These are phyloP conservation scores for Nigrograna mackinnonii DNA, from an alignment of 2,329 filamentous ascomycete genomes.

Conservation along the genomic window DNA sequence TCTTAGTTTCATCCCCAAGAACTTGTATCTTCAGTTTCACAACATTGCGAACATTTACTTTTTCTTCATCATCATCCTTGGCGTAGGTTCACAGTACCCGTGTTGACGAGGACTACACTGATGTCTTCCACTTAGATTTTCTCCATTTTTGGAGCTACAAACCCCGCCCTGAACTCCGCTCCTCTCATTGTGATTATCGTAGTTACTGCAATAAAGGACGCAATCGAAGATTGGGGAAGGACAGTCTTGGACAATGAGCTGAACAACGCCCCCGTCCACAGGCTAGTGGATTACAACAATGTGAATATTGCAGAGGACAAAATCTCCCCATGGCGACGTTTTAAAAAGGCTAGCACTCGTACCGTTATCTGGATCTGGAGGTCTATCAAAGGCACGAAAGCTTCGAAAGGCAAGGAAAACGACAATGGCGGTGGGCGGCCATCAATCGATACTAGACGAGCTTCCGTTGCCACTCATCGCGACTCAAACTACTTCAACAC, in stretches of 20 bases:
- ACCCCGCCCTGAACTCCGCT: slow-evolving; percentile 86
- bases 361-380: slow-evolving; percentile 61
- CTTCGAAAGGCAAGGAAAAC: slow-evolving; percentile 47
- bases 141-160: slow-evolving; percentile 89
- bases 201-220: slow-evolving; percentile 91
- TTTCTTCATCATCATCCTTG: slow-evolving; percentile 91
- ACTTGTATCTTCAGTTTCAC: slow-evolving; percentile 97
- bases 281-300: slow-evolving; percentile 85
- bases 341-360: slow-evolving; percentile 85
- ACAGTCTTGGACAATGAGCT: slow-evolving; percentile 90
- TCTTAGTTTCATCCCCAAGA: slow-evolving; percentile 93
- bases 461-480: slow-evolving; percentile 59
- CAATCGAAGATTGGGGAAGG: slow-evolving; percentile 90
- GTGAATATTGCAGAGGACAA: slow-evolving; percentile 90
- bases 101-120: neutral
- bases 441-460: slow-evolving; percentile 69
- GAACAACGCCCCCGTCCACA: slow-evolving; percentile 94
- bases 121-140: slow-evolving; percentile 76
- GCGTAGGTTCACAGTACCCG: slow-evolving; percentile 63
- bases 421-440: slow-evolving; percentile 56
- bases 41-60: slow-evolving; percentile 99
- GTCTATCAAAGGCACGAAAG: slow-evolving; percentile 47
- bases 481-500: slow-evolving; percentile 58
- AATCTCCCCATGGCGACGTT: slow-evolving; percentile 79
- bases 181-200: slow-evolving; percentile 90